Percentiles rank a stretch among this genome's conserved stretches.
These are phyloP conservation scores for Melampsora larici-populina DNA, from an alignment of 1,284 basidiomycete genomes.

Conservation along the genomic window DNA sequence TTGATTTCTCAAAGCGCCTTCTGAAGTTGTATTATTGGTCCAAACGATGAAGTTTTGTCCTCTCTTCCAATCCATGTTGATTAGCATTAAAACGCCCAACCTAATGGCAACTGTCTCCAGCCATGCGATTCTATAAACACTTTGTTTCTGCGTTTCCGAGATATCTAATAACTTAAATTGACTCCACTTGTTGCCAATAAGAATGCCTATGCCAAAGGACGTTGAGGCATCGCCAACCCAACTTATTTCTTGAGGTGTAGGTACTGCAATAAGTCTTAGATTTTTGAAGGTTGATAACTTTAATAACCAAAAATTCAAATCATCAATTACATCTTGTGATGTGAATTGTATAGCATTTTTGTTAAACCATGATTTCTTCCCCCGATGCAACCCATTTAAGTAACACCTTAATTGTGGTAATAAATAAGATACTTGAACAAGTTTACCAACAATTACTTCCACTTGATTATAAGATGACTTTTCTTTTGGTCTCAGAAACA, in stretches of 20 bases:
- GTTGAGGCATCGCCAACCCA: constrained; percentile 19
- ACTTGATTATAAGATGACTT: neutral
- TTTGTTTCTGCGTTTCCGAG: neutral
- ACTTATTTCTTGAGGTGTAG: neutral
- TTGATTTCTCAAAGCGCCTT: neutral
- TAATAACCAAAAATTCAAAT: neutral
- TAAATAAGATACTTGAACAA: neutral
- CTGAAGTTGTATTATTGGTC: neutral
- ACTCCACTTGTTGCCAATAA: neutral
- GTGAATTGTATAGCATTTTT: neutral
- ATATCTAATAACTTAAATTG: neutral
- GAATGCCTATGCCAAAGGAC: neutral
- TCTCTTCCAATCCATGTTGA: neutral
- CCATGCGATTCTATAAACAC: neutral
- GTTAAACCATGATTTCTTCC: neutral
- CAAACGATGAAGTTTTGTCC: neutral
- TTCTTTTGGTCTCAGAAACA: neutral
- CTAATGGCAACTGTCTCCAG: constrained; percentile 16
- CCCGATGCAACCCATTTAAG: neutral
- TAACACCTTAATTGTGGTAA: too few relatives aligned
- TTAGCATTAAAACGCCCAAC: constrained; percentile 10
- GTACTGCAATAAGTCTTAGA: neutral
- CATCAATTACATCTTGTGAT: neutral
- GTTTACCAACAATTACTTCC: neutral
- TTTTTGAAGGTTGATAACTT: neutral